Evolutionary conservation across 495 filamentous ascomycete genomes (phyloP).

Genomic region (Cetradonia linearis): DNA sequence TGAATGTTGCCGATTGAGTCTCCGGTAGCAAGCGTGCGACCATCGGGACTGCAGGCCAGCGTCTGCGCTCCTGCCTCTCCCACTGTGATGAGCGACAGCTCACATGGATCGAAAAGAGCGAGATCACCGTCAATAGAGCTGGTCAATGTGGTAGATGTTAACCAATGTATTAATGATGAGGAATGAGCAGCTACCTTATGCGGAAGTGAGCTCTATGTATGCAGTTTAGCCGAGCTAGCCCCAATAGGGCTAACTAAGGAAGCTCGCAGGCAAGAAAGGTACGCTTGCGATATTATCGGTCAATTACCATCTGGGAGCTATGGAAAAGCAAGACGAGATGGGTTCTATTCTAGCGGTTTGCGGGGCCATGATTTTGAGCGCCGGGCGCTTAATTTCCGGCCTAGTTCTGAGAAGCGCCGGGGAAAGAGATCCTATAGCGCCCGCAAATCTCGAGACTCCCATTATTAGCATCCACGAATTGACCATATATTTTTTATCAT

Average conservation of each 20-base stretch:
- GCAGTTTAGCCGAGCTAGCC: no score
- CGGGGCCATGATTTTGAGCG: not conserved
- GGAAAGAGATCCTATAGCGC: not conserved
- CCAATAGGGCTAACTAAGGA: no score
- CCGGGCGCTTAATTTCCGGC: not conserved
- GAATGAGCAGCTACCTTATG: no score
- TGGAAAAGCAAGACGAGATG: not conserved
- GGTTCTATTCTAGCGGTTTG: not conserved
- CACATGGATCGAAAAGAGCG: constrained; percentile 25
- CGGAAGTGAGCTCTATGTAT: no score
- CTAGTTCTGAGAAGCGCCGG: constrained; percentile 1
- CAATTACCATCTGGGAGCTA: no score
- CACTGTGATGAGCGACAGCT: constrained; percentile 10
- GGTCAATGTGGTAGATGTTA: no score
- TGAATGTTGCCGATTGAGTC: constrained; percentile 24
- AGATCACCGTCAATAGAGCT: constrained; percentile 30
- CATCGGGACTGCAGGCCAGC: constrained; percentile 26
- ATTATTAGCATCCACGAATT: no score
- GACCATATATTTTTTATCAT: not conserved
- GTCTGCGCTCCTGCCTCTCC: constrained; percentile 9
- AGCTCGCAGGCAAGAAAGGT: no score
- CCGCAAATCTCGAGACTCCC: not conserved
- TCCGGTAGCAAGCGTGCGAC: constrained; percentile 24
- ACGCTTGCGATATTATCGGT: no score
- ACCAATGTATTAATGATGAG: no score